phyloP scores from a whole-genome alignment of 2,329 filamentous ascomycete genomes.

The Ophiocordyceps camponoti-saundersi region DNA sequence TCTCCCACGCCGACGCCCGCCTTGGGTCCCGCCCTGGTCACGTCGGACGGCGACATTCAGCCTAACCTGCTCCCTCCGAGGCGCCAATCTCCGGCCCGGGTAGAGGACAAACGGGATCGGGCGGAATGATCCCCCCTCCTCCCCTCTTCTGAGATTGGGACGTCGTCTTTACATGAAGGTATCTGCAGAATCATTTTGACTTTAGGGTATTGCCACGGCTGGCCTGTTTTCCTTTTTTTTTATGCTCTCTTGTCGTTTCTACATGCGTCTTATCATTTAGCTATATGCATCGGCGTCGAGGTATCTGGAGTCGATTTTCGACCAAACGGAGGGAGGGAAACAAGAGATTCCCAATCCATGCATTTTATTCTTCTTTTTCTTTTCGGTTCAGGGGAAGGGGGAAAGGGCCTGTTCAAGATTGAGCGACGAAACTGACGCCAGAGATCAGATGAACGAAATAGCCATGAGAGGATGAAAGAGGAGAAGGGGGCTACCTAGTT shows the following conservation, averaged over 20 bases:
- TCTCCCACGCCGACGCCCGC: constrained; percentile 21
- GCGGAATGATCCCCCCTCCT: background rate
- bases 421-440: too few relatives aligned
- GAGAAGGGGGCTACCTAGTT: too few relatives aligned
- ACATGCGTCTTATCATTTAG: background rate
- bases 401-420: too few relatives aligned
- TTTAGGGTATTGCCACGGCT: background rate
- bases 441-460: too few relatives aligned
- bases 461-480: too few relatives aligned
- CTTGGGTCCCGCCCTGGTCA: constrained; percentile 17
- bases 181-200: background rate
- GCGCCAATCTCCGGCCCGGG: constrained; percentile 2
- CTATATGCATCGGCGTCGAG: background rate
- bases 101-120: background rate
- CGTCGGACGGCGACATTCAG: constrained; percentile 22
- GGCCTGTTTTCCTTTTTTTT: background rate
- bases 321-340: background rate
- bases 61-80: constrained; percentile 13
- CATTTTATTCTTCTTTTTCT: too few relatives aligned
- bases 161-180: too few relatives aligned
- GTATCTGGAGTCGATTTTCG: background rate
- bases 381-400: too few relatives aligned
- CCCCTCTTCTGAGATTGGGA: too few relatives aligned
- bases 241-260: background rate
- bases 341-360: background rate